phyloP scores from a whole-genome alignment of 257 asterid species.

The Orobanche coerulescens region DNA sequence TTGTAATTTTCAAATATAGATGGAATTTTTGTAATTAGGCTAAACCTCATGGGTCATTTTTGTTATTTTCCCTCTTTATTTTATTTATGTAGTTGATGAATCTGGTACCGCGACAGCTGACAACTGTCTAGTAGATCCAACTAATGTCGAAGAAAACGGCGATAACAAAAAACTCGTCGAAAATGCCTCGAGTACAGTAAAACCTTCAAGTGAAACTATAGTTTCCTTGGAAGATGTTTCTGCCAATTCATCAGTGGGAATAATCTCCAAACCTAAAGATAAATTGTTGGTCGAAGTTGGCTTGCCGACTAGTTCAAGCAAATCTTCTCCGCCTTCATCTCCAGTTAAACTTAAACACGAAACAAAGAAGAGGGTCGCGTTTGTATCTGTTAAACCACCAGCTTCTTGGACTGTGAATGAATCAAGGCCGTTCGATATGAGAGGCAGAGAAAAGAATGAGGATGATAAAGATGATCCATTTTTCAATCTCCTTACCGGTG shows the following conservation, averaged over 20 bases:
- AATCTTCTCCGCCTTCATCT: slow-evolving; percentile 17
- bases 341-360: slow-evolving; percentile 25
- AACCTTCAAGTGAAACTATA: slow-evolving; percentile 9
- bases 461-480: slow-evolving; percentile 42
- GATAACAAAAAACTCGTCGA: slow-evolving; percentile 15
- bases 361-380: slow-evolving; percentile 51
- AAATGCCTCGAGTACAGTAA: slow-evolving; percentile 20
- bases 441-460: slow-evolving; percentile 26
- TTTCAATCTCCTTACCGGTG: slow-evolving; percentile 46
- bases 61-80: not conserved
- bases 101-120: slow-evolving; percentile 22
- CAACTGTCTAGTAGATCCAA: slow-evolving; percentile 17
- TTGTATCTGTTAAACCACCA: slow-evolving; percentile 49
- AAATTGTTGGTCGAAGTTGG: slow-evolving; percentile 13
- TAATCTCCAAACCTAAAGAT: not conserved
- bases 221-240: slow-evolving; percentile 10
- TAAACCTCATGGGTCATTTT: not conserved
- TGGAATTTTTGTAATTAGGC: too few species aligned
- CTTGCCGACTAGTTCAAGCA: not conserved
- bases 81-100: slow-evolving; percentile 34
- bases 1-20: too few species aligned
- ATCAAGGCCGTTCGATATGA: slow-evolving; percentile 13
- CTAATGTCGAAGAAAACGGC: slow-evolving; percentile 4
- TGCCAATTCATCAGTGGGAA: slow-evolving; percentile 5
- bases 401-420: slow-evolving; percentile 28